Evolutionary conservation across 202 grass and related monocot genomes (phyloP).

Genomic region (Saccharum hybrid): DNA sequence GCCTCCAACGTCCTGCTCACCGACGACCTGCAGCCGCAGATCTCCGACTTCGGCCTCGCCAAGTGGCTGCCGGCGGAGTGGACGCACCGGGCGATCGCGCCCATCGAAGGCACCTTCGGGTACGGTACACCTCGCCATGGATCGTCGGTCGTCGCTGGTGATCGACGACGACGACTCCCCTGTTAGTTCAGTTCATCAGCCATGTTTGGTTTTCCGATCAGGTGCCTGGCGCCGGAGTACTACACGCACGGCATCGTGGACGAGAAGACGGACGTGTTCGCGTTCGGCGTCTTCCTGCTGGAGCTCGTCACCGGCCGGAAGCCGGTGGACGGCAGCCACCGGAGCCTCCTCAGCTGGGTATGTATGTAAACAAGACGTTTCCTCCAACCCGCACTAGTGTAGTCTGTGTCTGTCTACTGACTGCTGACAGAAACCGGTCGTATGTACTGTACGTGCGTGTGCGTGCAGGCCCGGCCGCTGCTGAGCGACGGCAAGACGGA

Average conservation of each 20-base stretch:
- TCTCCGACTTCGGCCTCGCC: slow-evolving; percentile 91
- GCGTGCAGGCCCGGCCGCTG: slow-evolving; percentile 65
- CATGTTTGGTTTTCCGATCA: background rate
- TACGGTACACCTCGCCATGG: no score
- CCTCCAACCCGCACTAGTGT: background rate
- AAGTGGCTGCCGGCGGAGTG: slow-evolving; percentile 96
- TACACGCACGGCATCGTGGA: slow-evolving; percentile 95
- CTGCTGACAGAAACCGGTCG: background rate
- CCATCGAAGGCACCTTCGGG: slow-evolving; percentile 94
- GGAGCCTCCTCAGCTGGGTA: slow-evolving; percentile 92
- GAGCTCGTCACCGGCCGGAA: slow-evolving; percentile 87
- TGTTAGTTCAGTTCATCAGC: no score
- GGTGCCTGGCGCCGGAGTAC: slow-evolving; percentile 92
- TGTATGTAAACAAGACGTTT: background rate
- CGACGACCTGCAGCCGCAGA: slow-evolving; percentile 80
- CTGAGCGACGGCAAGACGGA: slow-evolving; percentile 63
- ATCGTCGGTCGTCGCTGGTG: no score
- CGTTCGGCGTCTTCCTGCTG: slow-evolving; percentile 91
- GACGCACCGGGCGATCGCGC: slow-evolving; percentile 73
- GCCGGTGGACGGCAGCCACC: slow-evolving; percentile 83
- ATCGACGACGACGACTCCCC: no score
- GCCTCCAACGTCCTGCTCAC: slow-evolving; percentile 87
- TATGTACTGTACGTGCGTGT: no score
- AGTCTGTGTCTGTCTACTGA: no score
- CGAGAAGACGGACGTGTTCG: slow-evolving; percentile 97